phyloP scores from a whole-genome alignment of 148 eudicot genomes.

The Cornus suecica region DNA sequence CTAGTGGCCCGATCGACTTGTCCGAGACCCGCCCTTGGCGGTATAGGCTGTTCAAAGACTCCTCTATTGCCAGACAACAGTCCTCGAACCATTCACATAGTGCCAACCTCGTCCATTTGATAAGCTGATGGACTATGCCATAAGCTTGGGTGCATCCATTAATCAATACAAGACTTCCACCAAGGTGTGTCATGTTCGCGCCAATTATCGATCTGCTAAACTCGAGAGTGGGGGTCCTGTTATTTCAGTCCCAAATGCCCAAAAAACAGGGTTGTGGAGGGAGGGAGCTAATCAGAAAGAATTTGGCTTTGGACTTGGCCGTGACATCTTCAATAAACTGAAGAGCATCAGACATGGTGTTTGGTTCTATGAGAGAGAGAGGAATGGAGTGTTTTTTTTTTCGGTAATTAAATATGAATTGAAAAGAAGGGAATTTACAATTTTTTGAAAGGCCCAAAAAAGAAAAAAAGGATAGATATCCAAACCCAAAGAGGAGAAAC shows the following conservation, averaged over 20 bases:
- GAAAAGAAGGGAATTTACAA: no score
- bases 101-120: no score
- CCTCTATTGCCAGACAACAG: conserved; percentile 64
- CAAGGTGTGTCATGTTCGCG: no score
- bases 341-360: conserved; percentile 32
- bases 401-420: no score
- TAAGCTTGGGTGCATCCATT: no score
- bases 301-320: conserved; percentile 12
- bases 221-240: conserved; percentile 24
- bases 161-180: no score
- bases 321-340: conserved; percentile 23
- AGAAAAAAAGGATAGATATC: no score
- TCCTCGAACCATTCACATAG: no score
- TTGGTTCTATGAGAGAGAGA: conserved; percentile 41
- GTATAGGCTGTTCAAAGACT: conserved; percentile 68
- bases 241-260: conserved; percentile 25
- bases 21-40: conserved; percentile 72
- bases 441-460: no score
- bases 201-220: conserved; percentile 74
- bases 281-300: conserved; percentile 19
- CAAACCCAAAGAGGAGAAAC: no score
- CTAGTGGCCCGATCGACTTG: conserved; percentile 71
- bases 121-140: no score
- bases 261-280: no score
- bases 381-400: conserved; percentile 45